These are phyloP conservation scores for Zizania palustris DNA, from an alignment of 202 grass and related monocot genomes.

Conservation along the genomic window DNA sequence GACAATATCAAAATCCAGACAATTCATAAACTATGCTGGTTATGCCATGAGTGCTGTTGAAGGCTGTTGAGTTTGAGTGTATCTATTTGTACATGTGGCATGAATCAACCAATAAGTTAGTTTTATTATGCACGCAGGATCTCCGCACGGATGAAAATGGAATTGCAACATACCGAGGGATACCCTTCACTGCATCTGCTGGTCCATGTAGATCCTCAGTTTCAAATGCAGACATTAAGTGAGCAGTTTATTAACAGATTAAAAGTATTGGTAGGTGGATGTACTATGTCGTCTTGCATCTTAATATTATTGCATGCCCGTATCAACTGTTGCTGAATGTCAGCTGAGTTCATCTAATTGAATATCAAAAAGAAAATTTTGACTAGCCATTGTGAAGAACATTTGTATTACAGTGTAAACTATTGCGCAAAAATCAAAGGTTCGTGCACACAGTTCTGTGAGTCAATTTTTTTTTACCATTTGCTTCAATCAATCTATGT, in stretches of 20 bases:
- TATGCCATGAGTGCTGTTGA: conserved; percentile 22
- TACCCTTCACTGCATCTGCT: conserved; percentile 76
- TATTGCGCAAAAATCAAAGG: not conserved
- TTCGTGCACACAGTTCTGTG: not conserved
- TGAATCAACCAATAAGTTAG: conserved; percentile 8
- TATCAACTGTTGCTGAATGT: conserved; percentile 28
- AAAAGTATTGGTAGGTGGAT: conserved; percentile 24
- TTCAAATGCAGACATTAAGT: conserved; percentile 67
- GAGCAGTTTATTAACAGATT: conserved; percentile 42
- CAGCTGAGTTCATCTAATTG: not conserved
- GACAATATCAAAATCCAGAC: not conserved
- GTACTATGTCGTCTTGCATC: conserved; percentile 21
- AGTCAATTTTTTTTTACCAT: not conserved
- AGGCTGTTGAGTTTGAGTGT: conserved; percentile 4
- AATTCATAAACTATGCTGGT: not conserved
- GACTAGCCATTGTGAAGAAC: not conserved
- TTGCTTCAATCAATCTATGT: not conserved
- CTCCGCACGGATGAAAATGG: conserved; percentile 63
- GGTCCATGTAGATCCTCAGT: conserved; percentile 76
- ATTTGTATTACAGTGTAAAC: not conserved
- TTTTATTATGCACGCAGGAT: conserved; percentile 50
- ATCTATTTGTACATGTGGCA: conserved; percentile 24
- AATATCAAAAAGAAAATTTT: conserved; percentile 27
- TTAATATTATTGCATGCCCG: conserved; percentile 21
- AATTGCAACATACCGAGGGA: conserved; percentile 68